phyloP scores from a whole-genome alignment of 1,284 basidiomycete species.

The Schizophyllum amplum region DNA sequence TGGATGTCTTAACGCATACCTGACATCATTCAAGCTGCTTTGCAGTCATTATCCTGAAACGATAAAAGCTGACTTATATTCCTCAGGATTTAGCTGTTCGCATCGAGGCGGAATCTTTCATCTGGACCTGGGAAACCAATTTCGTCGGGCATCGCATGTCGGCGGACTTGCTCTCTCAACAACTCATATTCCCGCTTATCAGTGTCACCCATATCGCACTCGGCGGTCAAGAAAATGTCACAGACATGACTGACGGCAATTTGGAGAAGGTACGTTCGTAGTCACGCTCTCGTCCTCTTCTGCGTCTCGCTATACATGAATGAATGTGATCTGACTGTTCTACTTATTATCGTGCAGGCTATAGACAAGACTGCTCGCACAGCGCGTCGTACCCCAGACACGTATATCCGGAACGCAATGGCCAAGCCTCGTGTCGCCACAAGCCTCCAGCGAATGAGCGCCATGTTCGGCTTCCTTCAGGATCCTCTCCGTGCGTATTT shows the following conservation, averaged over 20 bases:
- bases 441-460: slow-evolving; percentile 57
- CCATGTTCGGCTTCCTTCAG: slow-evolving; percentile 54
- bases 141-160: slow-evolving; percentile 55
- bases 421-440: slow-evolving; percentile 59
- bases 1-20: not conserved
- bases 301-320: no score
- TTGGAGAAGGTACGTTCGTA: slow-evolving; percentile 49
- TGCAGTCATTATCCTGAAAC: no score
- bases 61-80: slow-evolving; percentile 5
- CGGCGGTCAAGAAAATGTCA: slow-evolving; percentile 45
- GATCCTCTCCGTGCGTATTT: slow-evolving; percentile 46
- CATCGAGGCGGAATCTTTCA: slow-evolving; percentile 49
- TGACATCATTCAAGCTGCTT: not conserved
- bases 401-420: slow-evolving; percentile 60
- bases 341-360: slow-evolving; percentile 37
- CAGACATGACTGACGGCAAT: slow-evolving; percentile 44
- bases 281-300: no score
- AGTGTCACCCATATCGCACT: slow-evolving; percentile 61
- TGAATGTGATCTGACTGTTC: not conserved
- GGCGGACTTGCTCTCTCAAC: slow-evolving; percentile 63
- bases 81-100: slow-evolving; percentile 58
- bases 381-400: slow-evolving; percentile 58
- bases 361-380: slow-evolving; percentile 61
- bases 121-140: slow-evolving; percentile 72
- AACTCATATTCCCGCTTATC: slow-evolving; percentile 68